Conservation (phyloP, 148 eudicot genomes). For the Chenopodium formosanum region DNA sequence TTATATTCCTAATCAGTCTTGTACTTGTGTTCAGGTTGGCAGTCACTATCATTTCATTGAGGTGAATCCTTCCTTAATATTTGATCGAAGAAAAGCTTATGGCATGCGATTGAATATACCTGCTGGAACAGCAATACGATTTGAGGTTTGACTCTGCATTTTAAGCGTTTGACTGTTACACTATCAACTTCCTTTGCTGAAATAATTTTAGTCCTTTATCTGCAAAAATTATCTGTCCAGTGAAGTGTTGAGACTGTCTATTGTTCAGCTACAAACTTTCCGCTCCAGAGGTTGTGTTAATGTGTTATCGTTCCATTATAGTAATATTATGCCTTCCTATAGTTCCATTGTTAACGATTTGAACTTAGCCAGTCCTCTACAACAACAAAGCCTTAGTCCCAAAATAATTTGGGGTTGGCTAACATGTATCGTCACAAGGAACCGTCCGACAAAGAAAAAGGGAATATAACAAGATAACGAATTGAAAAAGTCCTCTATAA, state of each 20-base stretch:
- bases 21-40: conserved; percentile 62
- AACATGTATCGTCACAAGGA: too few relatives aligned
- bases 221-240: background rate
- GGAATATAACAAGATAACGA: too few relatives aligned
- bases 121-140: conserved; percentile 90
- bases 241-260: background rate
- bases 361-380: background rate
- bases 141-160: conserved; percentile 57
- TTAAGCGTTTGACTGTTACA: background rate
- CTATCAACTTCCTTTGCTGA: background rate
- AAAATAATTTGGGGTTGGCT: too few relatives aligned
- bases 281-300: background rate
- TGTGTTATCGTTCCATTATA: background rate
- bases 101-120: conserved; percentile 96
- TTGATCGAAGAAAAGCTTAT: conserved; percentile 78
- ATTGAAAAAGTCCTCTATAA: too few relatives aligned
- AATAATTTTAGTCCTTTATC: background rate
- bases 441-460: too few relatives aligned
- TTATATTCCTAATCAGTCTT: background rate
- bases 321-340: background rate
- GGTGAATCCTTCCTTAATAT: conserved; percentile 68
- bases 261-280: background rate
- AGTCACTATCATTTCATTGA: conserved; percentile 99
- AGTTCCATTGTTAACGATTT: background rate
- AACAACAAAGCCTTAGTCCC: too few relatives aligned